Percentiles rank a stretch among this genome's conserved stretches.
Evolutionary conservation across 805 yeast genomes (phyloP).

Genomic region (Cyberlindnera mrakii): DNA sequence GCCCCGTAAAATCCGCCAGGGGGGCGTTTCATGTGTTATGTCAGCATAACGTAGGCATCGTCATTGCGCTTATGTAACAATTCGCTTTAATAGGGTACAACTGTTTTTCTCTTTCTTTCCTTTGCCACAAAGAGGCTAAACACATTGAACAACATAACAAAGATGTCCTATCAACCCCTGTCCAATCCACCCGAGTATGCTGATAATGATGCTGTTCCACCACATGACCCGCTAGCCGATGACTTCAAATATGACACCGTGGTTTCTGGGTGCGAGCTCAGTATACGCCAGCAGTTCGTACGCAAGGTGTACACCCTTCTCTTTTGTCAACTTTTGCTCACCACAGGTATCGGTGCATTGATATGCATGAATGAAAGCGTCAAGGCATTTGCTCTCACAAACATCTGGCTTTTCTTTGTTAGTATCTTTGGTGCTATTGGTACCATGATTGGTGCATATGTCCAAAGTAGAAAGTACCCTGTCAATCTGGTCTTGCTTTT

Average conservation of each 20-base stretch:
- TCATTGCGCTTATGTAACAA: no score
- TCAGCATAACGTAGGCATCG: no score
- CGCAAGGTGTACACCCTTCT: slow-evolving; percentile 75
- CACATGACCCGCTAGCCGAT: slow-evolving; percentile 35
- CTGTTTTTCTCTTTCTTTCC: no score
- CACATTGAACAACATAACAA: neutral
- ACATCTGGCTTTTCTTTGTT: slow-evolving; percentile 55
- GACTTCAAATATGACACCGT: slow-evolving; percentile 79
- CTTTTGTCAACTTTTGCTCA: slow-evolving; percentile 54
- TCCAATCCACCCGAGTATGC: slow-evolving; percentile 23
- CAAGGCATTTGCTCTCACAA: slow-evolving; percentile 47
- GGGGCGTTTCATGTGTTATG: no score
- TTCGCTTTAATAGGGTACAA: no score
- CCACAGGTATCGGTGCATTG: slow-evolving; percentile 51
- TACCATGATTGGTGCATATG: slow-evolving; percentile 54
- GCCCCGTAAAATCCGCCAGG: no score
- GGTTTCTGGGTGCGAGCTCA: slow-evolving; percentile 72
- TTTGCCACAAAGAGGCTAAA: no score
- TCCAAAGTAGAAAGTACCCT: slow-evolving; percentile 66
- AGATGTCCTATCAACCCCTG: slow-evolving; percentile 21
- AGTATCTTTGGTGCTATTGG: slow-evolving; percentile 56
- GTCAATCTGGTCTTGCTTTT: slow-evolving; percentile 52
- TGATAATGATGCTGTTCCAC: slow-evolving; percentile 9
- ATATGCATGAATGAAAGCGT: slow-evolving; percentile 40
- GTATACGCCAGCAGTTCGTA: slow-evolving; percentile 68